Evolutionary conservation across 306 rosid genomes (phyloP).

Genomic region (Quercus glauca): DNA sequence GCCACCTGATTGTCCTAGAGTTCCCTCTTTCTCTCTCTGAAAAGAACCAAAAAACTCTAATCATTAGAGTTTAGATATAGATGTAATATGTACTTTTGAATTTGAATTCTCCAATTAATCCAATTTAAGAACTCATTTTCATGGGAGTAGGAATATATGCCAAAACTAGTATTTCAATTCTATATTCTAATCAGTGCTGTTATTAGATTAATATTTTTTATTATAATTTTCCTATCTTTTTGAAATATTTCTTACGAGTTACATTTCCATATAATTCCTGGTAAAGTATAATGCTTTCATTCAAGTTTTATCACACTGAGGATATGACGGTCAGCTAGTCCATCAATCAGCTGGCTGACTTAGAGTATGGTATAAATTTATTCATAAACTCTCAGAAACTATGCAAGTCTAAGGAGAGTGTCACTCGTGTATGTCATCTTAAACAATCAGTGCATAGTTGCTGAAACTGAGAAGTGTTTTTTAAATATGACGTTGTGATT

Average conservation of each 20-base stretch:
- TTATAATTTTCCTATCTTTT: background rate
- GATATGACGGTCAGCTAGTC: background rate
- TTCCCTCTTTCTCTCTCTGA: background rate
- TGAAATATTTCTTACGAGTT: background rate
- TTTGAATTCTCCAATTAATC: background rate
- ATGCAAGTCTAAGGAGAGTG: background rate
- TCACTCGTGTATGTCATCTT: background rate
- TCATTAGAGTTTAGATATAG: background rate
- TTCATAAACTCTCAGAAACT: background rate
- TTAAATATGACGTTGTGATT: conserved; percentile 11
- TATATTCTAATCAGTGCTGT: background rate
- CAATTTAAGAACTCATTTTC: background rate
- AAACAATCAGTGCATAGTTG: background rate
- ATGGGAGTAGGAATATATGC: background rate
- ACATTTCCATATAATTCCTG: background rate
- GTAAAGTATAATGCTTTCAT: background rate
- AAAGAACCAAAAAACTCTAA: background rate
- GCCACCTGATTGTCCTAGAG: background rate
- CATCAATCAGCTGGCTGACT: background rate
- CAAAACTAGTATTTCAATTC: background rate
- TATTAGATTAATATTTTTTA: background rate
- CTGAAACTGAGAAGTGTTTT: background rate
- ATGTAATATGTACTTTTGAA: background rate
- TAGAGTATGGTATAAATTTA: background rate
- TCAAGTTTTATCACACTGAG: background rate